Evolutionary conservation across 1,284 basidiomycete species (phyloP), one percentile per base, ranked within the genome.

Genomic region (Austroboletus novae-zelandiae): DNA sequence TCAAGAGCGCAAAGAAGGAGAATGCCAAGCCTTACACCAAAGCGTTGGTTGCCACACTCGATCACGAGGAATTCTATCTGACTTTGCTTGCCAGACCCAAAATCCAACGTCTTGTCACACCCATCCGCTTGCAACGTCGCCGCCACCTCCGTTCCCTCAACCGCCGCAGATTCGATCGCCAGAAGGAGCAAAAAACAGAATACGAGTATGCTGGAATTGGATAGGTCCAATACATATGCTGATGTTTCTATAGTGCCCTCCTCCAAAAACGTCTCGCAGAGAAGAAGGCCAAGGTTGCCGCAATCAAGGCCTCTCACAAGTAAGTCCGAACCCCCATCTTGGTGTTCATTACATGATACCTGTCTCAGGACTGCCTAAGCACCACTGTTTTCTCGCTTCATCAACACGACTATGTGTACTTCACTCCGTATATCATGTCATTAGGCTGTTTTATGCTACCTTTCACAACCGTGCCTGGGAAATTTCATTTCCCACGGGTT

Each of bases 21-120:
- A 80, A 82, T 63, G 93, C 91, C 60, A 98, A 98, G 82, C 90
- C 94, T 55, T 97, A 96, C 79, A 94, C 91, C 77, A 98, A 99
- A 83, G 94, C 95, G 81, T 96, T 71, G 73, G 91, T 89, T 15
- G 25, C 11, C 2, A 42, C 15, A 35, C 15, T 15, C 46, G 7
- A n/a, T 20, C 18, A 42, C 57, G 36, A 23, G 43, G 4, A 23
- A 20, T 13, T 39, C 18, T 42, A 41, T 15, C 39, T 44, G 54
- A 29, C 63, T 29, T 31, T 10, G 14, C 32, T 9, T 20, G 31
- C 18, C 53, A 89, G 88, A 62, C 87, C 89, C 60, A 91, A 92
- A 77, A 91, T 93, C 69, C 90, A 92, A 72, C 85, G 93, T 67
- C 82, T 95, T 57, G 94, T 98, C 67, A 98, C 94, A 54, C 94